Evolutionary conservation across 352 stramenopile species (phyloP).

Genomic region (Phytopythium oedochilum): DNA sequence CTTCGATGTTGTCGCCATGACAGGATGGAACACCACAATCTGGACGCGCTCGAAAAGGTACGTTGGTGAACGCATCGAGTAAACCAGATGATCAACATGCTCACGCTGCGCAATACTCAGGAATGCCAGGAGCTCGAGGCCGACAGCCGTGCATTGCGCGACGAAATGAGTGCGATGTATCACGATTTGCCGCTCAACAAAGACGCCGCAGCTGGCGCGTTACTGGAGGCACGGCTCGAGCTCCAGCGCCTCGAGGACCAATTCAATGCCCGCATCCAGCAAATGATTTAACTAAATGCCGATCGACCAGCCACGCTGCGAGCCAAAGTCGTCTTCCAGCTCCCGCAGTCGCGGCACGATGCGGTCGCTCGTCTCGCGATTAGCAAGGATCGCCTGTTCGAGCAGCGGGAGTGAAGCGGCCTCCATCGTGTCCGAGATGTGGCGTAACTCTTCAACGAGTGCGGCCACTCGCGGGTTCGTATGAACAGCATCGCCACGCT

Average conservation of each 20-base stretch:
- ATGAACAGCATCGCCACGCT: conserved; percentile 8
- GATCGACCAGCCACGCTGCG: conserved; percentile 25
- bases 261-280: conserved; percentile 41
- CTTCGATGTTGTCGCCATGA: neutral
- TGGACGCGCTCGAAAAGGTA: conserved; percentile 23
- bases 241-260: conserved; percentile 38
- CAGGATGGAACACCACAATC: conserved; percentile 31
- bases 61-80: neutral
- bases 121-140: conserved; percentile 30
- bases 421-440: conserved; percentile 11
- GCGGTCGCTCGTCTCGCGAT: conserved; percentile 12
- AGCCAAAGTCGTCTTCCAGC: conserved; percentile 24
- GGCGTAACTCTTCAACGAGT: conserved; percentile 12
- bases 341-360: conserved; percentile 18
- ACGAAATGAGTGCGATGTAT: conserved; percentile 25
- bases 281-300: conserved; percentile 29
- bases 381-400: conserved; percentile 18
- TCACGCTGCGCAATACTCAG: conserved; percentile 2
- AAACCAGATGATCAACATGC: too few relatives aligned
- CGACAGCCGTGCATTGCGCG: conserved; percentile 19
- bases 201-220: conserved; percentile 25
- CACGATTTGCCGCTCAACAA: conserved; percentile 34
- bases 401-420: conserved; percentile 14
- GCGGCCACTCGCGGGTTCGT: conserved; percentile 1
- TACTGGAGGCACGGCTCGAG: conserved; percentile 25